Percentiles rank a stretch among this genome's conserved stretches.
These are phyloP conservation scores for Scytalidium lignicola DNA, from an alignment of 2,329 filamentous ascomycete genomes.

Conservation along the genomic window DNA sequence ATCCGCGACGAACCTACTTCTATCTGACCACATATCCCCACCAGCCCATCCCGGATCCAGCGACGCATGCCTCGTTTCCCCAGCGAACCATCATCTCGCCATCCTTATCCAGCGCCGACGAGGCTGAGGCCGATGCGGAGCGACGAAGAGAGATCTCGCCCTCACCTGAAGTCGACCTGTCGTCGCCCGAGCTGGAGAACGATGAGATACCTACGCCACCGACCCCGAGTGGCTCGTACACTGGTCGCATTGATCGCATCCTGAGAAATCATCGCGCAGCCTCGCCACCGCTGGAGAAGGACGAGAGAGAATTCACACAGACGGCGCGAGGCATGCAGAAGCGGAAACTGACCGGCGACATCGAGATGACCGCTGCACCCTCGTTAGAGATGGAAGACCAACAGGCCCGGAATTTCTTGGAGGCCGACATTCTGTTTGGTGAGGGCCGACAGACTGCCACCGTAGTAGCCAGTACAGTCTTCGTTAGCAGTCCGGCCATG, in stretches of 20 bases:
- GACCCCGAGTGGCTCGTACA: slow-evolving; percentile 61
- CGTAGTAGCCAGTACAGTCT: slow-evolving; percentile 18
- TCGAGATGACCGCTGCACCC: slow-evolving; percentile 46
- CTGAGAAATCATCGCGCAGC: slow-evolving; percentile 65
- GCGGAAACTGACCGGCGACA: slow-evolving; percentile 50
- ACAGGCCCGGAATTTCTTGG: slow-evolving; percentile 17
- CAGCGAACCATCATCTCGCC: slow-evolving; percentile 70
- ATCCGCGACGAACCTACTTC: slow-evolving; percentile 94
- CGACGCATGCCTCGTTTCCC: slow-evolving; percentile 39
- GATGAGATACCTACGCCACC: slow-evolving; percentile 57
- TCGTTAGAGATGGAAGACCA: slow-evolving; percentile 21
- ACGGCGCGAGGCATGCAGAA: slow-evolving; percentile 76
- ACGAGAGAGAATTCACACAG: slow-evolving; percentile 95
- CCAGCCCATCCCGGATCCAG: slow-evolving; percentile 69
- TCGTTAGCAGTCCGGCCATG: slow-evolving; percentile 52
- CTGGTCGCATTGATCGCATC: slow-evolving; percentile 38
- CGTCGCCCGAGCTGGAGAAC: slow-evolving; percentile 78
- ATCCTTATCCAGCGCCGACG: slow-evolving; percentile 67
- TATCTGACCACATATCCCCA: slow-evolving; percentile 86
- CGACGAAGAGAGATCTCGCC: slow-evolving; percentile 69
- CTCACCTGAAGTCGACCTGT: slow-evolving; percentile 90
- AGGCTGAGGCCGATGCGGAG: slow-evolving; percentile 68
- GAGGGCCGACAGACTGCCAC: slow-evolving; percentile 23
- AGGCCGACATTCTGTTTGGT: slow-evolving; percentile 25
- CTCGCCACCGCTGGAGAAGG: slow-evolving; percentile 84